Percentiles rank a stretch among this genome's conserved stretches.
Evolutionary conservation across 228 moss, liverwort and hornwort genomes (phyloP).

Genomic region (Sphagnum fallax): DNA sequence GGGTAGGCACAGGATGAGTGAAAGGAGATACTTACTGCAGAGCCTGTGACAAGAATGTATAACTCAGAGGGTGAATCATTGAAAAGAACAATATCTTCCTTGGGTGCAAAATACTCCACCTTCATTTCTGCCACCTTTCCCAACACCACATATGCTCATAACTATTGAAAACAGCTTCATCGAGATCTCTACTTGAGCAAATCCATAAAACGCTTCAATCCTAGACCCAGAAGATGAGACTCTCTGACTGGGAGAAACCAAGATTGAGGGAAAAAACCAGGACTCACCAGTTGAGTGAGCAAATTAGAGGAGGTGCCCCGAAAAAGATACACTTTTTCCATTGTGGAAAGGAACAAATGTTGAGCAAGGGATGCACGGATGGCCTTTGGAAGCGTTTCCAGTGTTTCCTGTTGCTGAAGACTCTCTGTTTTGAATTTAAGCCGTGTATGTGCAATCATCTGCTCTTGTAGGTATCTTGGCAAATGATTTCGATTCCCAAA

Average conservation of each 20-base stretch:
- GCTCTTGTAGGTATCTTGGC: conserved; percentile 58
- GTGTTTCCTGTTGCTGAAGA: conserved; percentile 57
- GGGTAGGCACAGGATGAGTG: too few species aligned
- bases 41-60: conserved; percentile 79
- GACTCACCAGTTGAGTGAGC: conserved; percentile 70
- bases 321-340: conserved; percentile 82
- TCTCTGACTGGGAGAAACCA: not conserved
- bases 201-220: too few species aligned
- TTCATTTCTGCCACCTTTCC: conserved; percentile 78
- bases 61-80: conserved; percentile 94
- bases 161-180: not conserved
- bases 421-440: conserved; percentile 87
- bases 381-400: conserved; percentile 67
- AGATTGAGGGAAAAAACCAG: not conserved
- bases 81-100: conserved; percentile 74
- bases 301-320: conserved; percentile 81
- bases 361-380: conserved; percentile 71
- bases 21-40: conserved; percentile 45
- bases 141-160: not conserved
- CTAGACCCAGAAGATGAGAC: too few species aligned
- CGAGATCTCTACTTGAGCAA: too few species aligned
- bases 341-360: conserved; percentile 72
- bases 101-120: conserved; percentile 86
- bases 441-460: conserved; percentile 89
- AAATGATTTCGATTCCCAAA: conserved; percentile 66